Evolutionary conservation across 2,329 filamentous ascomycete genomes (phyloP).

Genomic region (Teratosphaeriaceae sp.): DNA sequence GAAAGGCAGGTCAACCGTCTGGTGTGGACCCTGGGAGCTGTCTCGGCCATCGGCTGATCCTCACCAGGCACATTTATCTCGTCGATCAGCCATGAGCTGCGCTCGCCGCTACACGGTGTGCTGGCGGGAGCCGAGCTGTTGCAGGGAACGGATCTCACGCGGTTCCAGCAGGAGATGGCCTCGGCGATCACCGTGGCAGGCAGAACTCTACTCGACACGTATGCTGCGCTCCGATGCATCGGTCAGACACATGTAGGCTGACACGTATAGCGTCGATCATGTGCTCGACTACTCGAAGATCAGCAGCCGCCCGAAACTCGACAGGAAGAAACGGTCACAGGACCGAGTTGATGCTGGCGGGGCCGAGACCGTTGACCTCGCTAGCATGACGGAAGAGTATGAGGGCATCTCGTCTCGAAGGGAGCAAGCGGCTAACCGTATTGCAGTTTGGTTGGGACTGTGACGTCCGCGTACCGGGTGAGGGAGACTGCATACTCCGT

Average conservation of each 20-base stretch:
- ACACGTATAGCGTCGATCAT: conserved; percentile 25
- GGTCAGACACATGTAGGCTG: not conserved
- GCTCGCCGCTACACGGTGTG: conserved; percentile 39
- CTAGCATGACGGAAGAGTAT: conserved; percentile 19
- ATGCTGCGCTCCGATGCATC: not conserved
- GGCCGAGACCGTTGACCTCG: conserved; percentile 22
- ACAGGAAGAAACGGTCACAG: conserved; percentile 4
- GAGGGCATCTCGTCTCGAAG: not conserved
- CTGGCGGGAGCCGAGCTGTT: conserved; percentile 45
- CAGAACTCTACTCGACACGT: conserved; percentile 44
- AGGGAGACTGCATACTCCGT: too few species aligned
- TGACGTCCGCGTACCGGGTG: conserved; percentile 11
- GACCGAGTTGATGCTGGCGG: not conserved
- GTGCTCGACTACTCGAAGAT: conserved; percentile 41
- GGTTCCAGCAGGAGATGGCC: conserved; percentile 37
- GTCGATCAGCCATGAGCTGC: conserved; percentile 46
- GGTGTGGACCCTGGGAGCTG: too few species aligned
- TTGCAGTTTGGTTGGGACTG: conserved; percentile 10
- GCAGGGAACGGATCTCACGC: conserved; percentile 35
- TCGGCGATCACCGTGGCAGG: conserved; percentile 44
- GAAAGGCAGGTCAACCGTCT: too few species aligned
- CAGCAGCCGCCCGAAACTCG: conserved; percentile 24
- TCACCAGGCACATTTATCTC: conserved; percentile 44
- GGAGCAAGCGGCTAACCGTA: not conserved
- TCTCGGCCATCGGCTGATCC: too few species aligned